Evolutionary conservation across 495 filamentous ascomycete genomes (phyloP).

Genomic region (Penicillium canariense): DNA sequence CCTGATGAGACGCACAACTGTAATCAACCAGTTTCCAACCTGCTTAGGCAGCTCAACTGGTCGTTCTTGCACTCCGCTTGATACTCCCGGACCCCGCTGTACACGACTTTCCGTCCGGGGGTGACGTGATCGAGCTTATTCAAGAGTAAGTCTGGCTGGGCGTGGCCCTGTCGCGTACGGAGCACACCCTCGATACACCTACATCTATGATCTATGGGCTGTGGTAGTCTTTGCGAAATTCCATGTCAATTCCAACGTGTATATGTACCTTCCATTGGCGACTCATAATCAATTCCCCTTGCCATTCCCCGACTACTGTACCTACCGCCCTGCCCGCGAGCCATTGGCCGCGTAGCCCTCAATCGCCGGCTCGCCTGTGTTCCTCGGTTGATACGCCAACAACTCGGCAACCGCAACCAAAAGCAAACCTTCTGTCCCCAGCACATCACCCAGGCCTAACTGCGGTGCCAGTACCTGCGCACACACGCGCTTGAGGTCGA

Average conservation of each 20-base stretch:
- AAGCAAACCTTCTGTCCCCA: slow-evolving; percentile 35
- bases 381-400: slow-evolving; percentile 12
- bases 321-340: not conserved
- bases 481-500: slow-evolving; percentile 34
- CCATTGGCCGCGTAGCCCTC: slow-evolving; percentile 21
- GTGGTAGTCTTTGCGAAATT: not conserved
- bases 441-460: slow-evolving; percentile 33
- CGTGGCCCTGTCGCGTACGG: too few relatives aligned
- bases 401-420: slow-evolving; percentile 19
- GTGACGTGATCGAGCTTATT: slow-evolving; percentile 1
- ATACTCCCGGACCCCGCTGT: not conserved
- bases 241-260: too few relatives aligned
- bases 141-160: not conserved
- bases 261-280: too few relatives aligned
- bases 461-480: slow-evolving; percentile 25
- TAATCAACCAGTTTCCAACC: too few relatives aligned
- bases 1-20: too few relatives aligned
- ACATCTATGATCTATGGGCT: too few relatives aligned
- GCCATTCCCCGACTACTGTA: not conserved
- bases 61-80: too few relatives aligned
- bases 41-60: too few relatives aligned
- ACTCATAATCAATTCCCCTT: not conserved
- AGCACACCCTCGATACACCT: too few relatives aligned
- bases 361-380: slow-evolving; percentile 18
- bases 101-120: slow-evolving; percentile 1